Base-by-base conservation (phyloP, 2,329 filamentous ascomycete species). In the Lachnellula cervina region DNA sequence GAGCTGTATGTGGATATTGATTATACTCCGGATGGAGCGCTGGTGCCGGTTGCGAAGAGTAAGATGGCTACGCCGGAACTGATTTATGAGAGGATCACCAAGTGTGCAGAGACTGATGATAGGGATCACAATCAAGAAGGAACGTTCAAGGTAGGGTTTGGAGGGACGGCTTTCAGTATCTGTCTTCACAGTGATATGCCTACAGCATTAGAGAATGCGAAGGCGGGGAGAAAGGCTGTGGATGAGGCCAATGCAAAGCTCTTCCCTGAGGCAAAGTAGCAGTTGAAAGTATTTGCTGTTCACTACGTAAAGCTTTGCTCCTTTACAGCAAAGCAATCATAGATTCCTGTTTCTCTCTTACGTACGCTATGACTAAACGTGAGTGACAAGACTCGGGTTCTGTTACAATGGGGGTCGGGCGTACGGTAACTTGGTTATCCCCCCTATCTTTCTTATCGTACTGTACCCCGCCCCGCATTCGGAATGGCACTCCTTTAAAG, bases 1-100 rank as follows among this genome's bases (percentile, higher is more conserved):
- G 64, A 65, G 35, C 13, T 64, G 14, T 64, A 64, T 21, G 60
- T 62, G 16, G 64, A 66, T 47, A 62, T 66, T 48, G 63, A 65
- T 45, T 64, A 66, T 48, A 64, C 38, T 38, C 8, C 34, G 4
- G 35, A 55, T 5, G 53, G 52, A 48, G 37, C 17, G 9, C 48
- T 59, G 19, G 56, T 59, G 19, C 52, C 56, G 43, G 53, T 59
- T 34, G 52, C 45, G 28, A 52, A 50, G 52, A 56, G 56, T 19
- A 54, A 53, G 46, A 45, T n/a, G n/a, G 56, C 47, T 17, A 59
- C 52, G 2, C 49, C 53, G 23, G 44, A 55, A n/a, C 42, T 52
- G 38, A 51, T 59, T 13, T 50, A 55, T 25, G 25, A 51, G 35
- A 55, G 53, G 25, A 44, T 56, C 38, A 40, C 38, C 11, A 35